phyloP scores from a whole-genome alignment of 495 filamentous ascomycete species.

The Penicillium canescens region DNA sequence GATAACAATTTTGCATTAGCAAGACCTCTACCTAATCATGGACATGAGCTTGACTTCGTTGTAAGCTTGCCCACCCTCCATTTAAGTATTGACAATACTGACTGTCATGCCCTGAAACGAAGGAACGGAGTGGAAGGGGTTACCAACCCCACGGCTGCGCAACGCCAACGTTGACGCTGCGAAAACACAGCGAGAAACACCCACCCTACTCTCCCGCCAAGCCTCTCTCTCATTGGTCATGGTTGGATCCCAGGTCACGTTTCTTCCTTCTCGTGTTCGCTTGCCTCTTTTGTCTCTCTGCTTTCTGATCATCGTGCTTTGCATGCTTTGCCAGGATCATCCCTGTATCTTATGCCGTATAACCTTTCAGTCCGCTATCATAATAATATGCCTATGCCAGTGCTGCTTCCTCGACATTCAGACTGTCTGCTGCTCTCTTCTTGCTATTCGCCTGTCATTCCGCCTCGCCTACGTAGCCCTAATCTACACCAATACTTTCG shows the following conservation, averaged over 20 bases:
- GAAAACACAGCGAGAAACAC: conserved; percentile 10
- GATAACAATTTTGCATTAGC: too few species aligned
- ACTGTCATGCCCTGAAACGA: conserved; percentile 19
- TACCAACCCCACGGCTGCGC: conserved; percentile 15
- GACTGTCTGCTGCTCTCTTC: neutral
- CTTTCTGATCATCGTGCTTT: neutral
- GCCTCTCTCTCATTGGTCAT: conserved; percentile 12
- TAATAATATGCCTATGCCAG: neutral
- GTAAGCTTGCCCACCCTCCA: too few species aligned
- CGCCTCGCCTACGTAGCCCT: neutral
- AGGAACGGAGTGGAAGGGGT: conserved; percentile 19
- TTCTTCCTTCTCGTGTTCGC: conserved; percentile 6
- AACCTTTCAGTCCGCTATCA: neutral
- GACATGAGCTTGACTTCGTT: too few species aligned
- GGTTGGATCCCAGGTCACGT: conserved; percentile 17
- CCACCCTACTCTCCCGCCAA: conserved; percentile 10
- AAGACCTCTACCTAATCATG: too few species aligned
- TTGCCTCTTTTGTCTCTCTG: conserved; percentile 1
- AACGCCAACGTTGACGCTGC: conserved; percentile 14
- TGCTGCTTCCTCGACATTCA: neutral
- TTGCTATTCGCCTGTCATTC: conserved; percentile 1
- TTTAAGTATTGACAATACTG: too few species aligned
- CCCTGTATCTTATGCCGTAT: neutral
- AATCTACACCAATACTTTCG: too few species aligned
- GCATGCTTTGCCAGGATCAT: neutral